Evolutionary conservation across 768 basidiomycete species (phyloP).

Genomic region (Astraeus odoratus): DNA sequence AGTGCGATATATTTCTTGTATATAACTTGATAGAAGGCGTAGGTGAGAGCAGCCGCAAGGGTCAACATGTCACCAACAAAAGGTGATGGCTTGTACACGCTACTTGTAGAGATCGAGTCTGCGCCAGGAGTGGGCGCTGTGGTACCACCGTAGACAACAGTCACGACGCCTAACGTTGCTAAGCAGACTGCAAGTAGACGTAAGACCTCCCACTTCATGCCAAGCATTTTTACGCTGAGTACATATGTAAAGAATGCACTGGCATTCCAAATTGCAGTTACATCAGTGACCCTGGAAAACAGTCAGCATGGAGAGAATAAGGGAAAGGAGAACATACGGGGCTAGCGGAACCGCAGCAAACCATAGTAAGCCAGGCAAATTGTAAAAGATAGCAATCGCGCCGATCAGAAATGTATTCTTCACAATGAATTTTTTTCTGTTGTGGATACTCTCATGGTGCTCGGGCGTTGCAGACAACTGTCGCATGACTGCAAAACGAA

Average conservation of each 20-base stretch:
- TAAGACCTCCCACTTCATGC: constrained; percentile 53
- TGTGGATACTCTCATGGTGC: constrained; percentile 5
- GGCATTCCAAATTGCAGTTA: constrained; percentile 85
- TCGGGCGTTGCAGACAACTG: constrained; percentile 16
- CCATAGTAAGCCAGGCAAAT: constrained; percentile 65
- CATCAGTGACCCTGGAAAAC: constrained; percentile 61
- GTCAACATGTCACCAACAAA: constrained; percentile 71
- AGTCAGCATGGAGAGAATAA: constrained; percentile 5
- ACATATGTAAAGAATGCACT: constrained; percentile 90
- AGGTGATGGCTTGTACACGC: constrained; percentile 36
- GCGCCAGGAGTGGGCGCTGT: constrained; percentile 19
- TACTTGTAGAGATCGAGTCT: constrained; percentile 8
- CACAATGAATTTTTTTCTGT: constrained; percentile 17
- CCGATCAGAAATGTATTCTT: constrained; percentile 29
- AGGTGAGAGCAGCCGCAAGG: constrained; percentile 62
- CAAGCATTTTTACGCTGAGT: constrained; percentile 68
- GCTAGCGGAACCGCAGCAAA: constrained; percentile 63
- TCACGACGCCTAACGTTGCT: constrained; percentile 74
- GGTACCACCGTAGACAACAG: constrained; percentile 77
- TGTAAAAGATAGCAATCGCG: constrained; percentile 39
- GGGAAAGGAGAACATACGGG: constrained; percentile 43
- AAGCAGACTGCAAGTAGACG: constrained; percentile 67
- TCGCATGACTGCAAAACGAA: constrained; percentile 41
- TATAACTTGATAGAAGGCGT: constrained; percentile 75
- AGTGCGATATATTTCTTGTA: constrained; percentile 78